A percentile compares a stretch with the other conserved stretches of the same genome.
phyloP scores from a whole-genome alignment of 257 asterid genomes.

The Cinchona pubescens region DNA sequence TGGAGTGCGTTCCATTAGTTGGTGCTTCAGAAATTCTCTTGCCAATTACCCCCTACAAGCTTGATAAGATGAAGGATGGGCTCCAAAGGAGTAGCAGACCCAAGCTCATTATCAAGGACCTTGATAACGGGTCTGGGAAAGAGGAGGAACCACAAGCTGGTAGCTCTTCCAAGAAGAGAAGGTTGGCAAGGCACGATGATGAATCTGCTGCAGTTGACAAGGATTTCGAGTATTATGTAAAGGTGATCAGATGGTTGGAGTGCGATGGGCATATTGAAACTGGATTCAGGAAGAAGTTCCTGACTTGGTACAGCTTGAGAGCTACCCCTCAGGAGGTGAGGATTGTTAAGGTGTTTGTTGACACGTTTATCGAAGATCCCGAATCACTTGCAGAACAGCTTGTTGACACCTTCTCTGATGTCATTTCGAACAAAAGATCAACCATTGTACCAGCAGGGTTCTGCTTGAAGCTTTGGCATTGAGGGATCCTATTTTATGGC shows the following conservation, averaged over 20 bases:
- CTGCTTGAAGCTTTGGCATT: conserved; percentile 92
- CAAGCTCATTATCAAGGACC: conserved; percentile 31
- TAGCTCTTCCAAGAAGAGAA: conserved; percentile 71
- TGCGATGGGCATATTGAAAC: conserved; percentile 73
- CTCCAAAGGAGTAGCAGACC: conserved; percentile 40
- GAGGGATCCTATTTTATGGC: conserved; percentile 10
- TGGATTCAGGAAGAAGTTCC: conserved; percentile 66
- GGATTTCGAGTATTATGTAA: conserved; percentile 75
- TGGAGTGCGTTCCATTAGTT: conserved; percentile 42
- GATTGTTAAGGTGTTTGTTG: conserved; percentile 68
- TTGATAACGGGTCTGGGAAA: conserved; percentile 32
- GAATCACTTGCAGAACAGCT: conserved; percentile 84
- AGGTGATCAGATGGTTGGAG: conserved; percentile 81
- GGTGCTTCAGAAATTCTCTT: conserved; percentile 35
- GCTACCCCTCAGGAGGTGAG: conserved; percentile 67
- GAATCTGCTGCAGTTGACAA: conserved; percentile 51
- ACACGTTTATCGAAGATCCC: conserved; percentile 71
- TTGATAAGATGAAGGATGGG: conserved; percentile 43
- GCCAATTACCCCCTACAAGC: conserved; percentile 66
- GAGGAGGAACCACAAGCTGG: conserved; percentile 70
- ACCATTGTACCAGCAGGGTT: conserved; percentile 61
- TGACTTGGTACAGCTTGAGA: conserved; percentile 94
- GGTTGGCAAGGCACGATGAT: conserved; percentile 42
- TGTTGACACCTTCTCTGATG: conserved; percentile 61
- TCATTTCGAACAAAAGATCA: conserved; percentile 55